A percentile compares a stretch with the other conserved stretches of the same genome.
These are phyloP conservation scores for Erodium trifolium DNA, from an alignment of 441 rosid species.

Conservation along the genomic window DNA sequence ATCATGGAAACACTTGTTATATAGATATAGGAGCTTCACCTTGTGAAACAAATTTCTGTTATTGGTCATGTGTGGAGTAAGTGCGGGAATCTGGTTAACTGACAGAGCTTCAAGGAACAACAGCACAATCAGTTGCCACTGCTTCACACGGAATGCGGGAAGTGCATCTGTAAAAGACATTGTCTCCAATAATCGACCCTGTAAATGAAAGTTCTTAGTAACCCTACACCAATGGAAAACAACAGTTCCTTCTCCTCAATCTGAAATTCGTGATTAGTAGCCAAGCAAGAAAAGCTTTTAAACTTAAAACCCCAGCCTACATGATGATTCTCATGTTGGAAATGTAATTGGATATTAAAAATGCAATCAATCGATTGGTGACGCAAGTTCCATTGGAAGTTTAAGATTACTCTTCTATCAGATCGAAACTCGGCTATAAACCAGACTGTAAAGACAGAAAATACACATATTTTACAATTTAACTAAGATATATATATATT, in stretches of 20 bases:
- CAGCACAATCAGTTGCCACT: constrained; percentile 72
- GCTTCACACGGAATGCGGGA: constrained; percentile 56
- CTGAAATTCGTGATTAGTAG: background rate
- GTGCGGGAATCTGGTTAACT: constrained; percentile 51
- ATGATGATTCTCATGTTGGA: background rate
- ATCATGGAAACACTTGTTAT: background rate
- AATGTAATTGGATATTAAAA: background rate
- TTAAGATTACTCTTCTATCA: background rate
- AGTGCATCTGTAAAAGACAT: constrained; percentile 71
- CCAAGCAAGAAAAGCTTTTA: background rate
- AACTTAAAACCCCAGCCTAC: background rate
- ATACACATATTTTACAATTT: background rate
- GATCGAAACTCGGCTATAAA: background rate
- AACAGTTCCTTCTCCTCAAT: background rate
- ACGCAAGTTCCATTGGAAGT: background rate
- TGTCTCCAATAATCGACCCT: constrained; percentile 75
- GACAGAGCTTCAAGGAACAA: constrained; percentile 76
- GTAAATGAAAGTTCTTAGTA: constrained; percentile 16
- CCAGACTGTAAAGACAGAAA: background rate
- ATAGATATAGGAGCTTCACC: constrained; percentile 26
- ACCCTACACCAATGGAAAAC: constrained; percentile 4
- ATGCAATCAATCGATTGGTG: background rate
- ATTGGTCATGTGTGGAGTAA: constrained; percentile 42
- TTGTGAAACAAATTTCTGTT: constrained; percentile 46
- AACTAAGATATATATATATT: too few relatives aligned